Conservation (phyloP, 139 green algal species). For the Volvox africanus region DNA sequence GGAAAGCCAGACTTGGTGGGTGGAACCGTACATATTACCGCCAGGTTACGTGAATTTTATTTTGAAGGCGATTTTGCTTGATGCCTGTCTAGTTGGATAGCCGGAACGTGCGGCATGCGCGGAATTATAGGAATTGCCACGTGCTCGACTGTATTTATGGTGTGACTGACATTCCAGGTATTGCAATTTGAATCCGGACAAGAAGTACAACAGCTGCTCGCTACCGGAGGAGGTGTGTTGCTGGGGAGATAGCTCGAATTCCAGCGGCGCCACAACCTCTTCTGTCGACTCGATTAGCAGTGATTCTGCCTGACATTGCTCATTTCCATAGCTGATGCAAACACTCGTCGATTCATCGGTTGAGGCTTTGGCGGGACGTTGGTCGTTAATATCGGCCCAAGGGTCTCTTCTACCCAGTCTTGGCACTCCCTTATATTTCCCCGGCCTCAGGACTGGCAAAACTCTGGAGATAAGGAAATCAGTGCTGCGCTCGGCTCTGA, state of each 20-base stretch:
- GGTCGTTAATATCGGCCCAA: slow-evolving; percentile 1
- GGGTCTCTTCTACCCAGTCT: neutral
- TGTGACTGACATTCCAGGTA: slow-evolving; percentile 30
- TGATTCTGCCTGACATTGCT: too few relatives aligned
- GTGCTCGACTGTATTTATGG: neutral
- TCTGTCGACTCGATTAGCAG: too few relatives aligned
- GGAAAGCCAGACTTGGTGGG: slow-evolving; percentile 46
- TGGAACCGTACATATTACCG: neutral
- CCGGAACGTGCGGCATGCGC: neutral
- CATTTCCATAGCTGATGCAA: too few relatives aligned
- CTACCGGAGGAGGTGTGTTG: slow-evolving; percentile 42
- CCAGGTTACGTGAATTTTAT: too few relatives aligned
- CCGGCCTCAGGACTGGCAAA: slow-evolving; percentile 29
- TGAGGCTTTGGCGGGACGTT: neutral
- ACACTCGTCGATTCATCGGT: too few relatives aligned
- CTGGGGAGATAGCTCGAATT: neutral
- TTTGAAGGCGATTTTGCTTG: neutral
- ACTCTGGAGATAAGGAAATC: slow-evolving; percentile 39
- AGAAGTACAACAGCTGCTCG: slow-evolving; percentile 33
- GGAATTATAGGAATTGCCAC: neutral
- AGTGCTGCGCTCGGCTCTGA: neutral
- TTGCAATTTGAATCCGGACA: slow-evolving; percentile 46
- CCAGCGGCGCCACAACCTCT: neutral
- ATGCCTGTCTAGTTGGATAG: neutral
- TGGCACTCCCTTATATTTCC: neutral